Conservation (phyloP, 2,329 filamentous ascomycete species). For the Aureobasidium namibiae region DNA sequence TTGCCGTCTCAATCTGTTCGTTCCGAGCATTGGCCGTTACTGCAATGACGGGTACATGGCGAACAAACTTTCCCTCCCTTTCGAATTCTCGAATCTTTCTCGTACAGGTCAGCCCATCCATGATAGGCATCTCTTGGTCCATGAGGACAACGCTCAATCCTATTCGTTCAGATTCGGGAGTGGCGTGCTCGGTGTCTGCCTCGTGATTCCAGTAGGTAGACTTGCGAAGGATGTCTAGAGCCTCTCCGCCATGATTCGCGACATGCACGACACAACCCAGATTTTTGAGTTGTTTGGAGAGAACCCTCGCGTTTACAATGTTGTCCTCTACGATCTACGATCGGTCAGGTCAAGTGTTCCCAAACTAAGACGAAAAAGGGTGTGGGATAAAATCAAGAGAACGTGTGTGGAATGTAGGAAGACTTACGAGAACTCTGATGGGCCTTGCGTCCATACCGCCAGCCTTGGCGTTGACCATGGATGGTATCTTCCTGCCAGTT, state of each 20-base stretch:
- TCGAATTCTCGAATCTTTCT: constrained; percentile 62
- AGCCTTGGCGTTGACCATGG: background rate
- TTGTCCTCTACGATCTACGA: constrained; percentile 36
- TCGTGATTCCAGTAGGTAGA: constrained; percentile 34
- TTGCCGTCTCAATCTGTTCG: constrained; percentile 65
- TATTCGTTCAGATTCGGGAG: constrained; percentile 7
- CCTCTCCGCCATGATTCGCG: constrained; percentile 41
- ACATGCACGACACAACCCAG: constrained; percentile 38
- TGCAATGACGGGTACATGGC: constrained; percentile 70
- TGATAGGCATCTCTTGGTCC: constrained; percentile 74
- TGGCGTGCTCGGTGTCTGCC: background rate
- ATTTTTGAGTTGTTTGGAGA: constrained; percentile 43
- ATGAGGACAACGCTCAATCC: constrained; percentile 52
- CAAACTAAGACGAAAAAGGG: background rate
- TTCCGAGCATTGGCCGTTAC: constrained; percentile 73
- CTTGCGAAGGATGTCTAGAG: constrained; percentile 35
- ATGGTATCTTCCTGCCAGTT: constrained; percentile 10
- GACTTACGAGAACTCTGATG: constrained; percentile 6
- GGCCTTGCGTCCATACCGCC: background rate
- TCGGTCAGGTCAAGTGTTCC: background rate
- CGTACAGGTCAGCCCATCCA: constrained; percentile 72
- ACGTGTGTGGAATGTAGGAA: constrained; percentile 19
- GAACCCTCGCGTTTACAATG: constrained; percentile 41
- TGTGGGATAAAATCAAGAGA: background rate
- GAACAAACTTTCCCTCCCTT: constrained; percentile 49